Conservation (phyloP, 768 basidiomycete species). For the Tricholoma flavovirens region DNA sequence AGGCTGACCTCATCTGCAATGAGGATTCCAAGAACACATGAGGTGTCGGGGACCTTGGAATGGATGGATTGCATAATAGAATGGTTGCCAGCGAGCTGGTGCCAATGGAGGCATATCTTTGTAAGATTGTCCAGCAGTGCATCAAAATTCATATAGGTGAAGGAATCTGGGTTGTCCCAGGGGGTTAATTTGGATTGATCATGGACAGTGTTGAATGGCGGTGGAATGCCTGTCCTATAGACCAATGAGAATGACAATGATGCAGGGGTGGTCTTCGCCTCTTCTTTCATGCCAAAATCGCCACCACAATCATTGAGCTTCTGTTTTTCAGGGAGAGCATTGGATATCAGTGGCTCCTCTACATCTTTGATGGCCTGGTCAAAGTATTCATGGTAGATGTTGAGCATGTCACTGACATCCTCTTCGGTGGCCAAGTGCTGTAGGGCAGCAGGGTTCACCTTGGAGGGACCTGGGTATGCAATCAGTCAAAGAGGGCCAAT, state of each 20-base stretch:
- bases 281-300: too few species aligned
- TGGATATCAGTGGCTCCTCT: background rate
- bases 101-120: slow-evolving; percentile 8
- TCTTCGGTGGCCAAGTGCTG: too few species aligned
- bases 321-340: slow-evolving; percentile 9
- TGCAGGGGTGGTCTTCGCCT: slow-evolving; percentile 4
- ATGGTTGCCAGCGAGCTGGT: slow-evolving; percentile 20
- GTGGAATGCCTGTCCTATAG: slow-evolving; percentile 19
- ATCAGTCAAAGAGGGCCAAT: background rate
- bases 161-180: background rate
- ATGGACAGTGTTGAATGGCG: too few species aligned
- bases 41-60: too few species aligned
- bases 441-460: too few species aligned
- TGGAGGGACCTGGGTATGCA: too few species aligned
- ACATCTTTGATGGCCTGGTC: background rate
- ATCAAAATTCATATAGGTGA: background rate
- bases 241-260: slow-evolving; percentile 11
- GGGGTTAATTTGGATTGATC: too few species aligned
- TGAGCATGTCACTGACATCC: slow-evolving; percentile 2
- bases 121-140: background rate
- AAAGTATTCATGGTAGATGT: slow-evolving; percentile 8
- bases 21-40: too few species aligned
- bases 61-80: slow-evolving; percentile 12
- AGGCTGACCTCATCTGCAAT: too few species aligned
- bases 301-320: slow-evolving; percentile 9